Evolutionary conservation across 2,329 filamentous ascomycete species (phyloP).

Genomic region (Botrytis deweyae): DNA sequence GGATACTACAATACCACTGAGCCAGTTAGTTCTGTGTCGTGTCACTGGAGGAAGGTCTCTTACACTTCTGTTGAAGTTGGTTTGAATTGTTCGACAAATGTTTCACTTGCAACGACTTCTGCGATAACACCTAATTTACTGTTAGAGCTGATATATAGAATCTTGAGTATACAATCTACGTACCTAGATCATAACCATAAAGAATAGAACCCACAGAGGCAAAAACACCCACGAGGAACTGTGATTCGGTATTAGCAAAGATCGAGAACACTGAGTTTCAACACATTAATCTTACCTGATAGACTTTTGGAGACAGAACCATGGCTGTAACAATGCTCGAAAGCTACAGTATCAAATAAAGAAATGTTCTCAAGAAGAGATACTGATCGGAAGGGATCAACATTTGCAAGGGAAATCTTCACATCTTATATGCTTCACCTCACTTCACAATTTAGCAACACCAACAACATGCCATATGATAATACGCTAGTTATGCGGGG

Average conservation of each 20-base stretch:
- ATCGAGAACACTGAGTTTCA: background rate
- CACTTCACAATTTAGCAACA: background rate
- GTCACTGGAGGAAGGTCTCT: background rate
- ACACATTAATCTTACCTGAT: constrained; percentile 33
- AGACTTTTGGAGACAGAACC: constrained; percentile 39
- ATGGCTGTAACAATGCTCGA: constrained; percentile 20
- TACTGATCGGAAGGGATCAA: background rate
- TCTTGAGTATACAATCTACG: constrained; percentile 39
- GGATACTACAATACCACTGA: constrained; percentile 69
- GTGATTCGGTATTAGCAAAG: background rate
- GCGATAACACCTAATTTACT: constrained; percentile 29
- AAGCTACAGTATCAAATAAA: constrained; percentile 2
- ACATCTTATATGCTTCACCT: constrained; percentile 16
- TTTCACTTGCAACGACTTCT: constrained; percentile 46
- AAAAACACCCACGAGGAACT: constrained; percentile 46
- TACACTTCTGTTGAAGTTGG: constrained; percentile 37
- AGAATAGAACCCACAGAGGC: constrained; percentile 56
- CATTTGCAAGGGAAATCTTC: constrained; percentile 1
- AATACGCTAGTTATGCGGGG: constrained; percentile 18
- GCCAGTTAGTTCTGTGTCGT: background rate
- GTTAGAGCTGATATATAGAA: constrained; percentile 22
- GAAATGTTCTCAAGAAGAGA: constrained; percentile 2
- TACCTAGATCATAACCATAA: constrained; percentile 56
- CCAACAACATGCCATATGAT: constrained; percentile 5
- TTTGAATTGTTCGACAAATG: constrained; percentile 45